Conservation (phyloP, 192 early-diverging fungal genomes). For the Borealophlyctis nickersoniae region DNA sequence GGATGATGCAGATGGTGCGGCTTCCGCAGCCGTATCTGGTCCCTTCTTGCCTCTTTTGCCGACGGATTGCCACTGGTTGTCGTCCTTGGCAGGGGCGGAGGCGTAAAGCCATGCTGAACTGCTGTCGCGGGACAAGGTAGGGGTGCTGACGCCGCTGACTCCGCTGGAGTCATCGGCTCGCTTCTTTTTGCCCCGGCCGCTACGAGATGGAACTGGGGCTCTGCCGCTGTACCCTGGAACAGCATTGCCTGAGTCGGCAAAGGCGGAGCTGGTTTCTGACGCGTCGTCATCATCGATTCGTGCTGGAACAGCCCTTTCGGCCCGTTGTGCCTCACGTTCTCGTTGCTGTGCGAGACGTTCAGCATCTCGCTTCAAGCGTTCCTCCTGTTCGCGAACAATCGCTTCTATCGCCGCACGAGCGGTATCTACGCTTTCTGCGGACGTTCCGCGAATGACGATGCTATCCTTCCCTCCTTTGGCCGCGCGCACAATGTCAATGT, state of each 20-base stretch:
- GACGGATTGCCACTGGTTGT: constrained; percentile 11
- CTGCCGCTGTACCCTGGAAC: constrained; percentile 23
- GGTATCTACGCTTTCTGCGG: constrained; percentile 23
- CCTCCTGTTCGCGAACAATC: constrained; percentile 33
- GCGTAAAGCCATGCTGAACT: too few species aligned
- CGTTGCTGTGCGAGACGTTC: constrained; percentile 18
- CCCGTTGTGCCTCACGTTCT: constrained; percentile 1
- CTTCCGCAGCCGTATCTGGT: neutral
- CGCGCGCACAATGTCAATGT: constrained; percentile 50
- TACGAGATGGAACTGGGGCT: constrained; percentile 4
- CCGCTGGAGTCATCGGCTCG: constrained; percentile 19
- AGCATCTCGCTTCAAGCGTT: constrained; percentile 13
- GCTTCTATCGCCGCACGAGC: constrained; percentile 25
- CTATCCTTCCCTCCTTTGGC: constrained; percentile 14
- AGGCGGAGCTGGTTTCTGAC: neutral
- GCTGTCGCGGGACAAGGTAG: neutral
- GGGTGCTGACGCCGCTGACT: constrained; percentile 9
- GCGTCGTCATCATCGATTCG: constrained; percentile 34
- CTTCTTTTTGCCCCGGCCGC: constrained; percentile 6
- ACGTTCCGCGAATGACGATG: constrained; percentile 33
- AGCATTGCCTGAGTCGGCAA: constrained; percentile 9
- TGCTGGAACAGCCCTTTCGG: too few species aligned
- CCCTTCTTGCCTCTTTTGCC: neutral
- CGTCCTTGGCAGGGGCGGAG: neutral
- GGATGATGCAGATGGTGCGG: constrained; percentile 5